A percentile compares a stretch with the other conserved stretches of the same genome.
phyloP scores from a whole-genome alignment of 108 stramenopile species.

The Nannochloropsis oceanica region DNA sequence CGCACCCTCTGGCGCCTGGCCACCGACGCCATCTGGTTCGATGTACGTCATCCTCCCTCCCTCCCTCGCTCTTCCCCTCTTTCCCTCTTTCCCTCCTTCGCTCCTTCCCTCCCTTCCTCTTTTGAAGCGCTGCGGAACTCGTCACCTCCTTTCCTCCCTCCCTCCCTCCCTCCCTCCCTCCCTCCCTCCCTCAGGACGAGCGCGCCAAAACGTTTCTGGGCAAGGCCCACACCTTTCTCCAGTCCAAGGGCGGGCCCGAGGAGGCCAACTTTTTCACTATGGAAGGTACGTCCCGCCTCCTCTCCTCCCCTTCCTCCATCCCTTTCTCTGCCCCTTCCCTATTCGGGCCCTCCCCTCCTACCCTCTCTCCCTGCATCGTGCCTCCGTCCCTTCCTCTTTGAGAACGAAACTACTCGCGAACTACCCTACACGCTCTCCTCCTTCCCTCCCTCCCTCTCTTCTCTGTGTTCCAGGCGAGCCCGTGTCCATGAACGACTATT shows the following conservation, averaged over 20 bases:
- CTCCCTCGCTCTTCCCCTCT: not conserved
- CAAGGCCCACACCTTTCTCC: not conserved
- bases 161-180: too few relatives aligned
- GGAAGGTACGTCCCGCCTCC: not conserved
- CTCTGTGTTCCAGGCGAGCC: not conserved
- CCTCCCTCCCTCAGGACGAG: not conserved
- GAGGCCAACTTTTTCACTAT: not conserved
- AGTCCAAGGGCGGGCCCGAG: not conserved
- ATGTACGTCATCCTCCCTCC: not conserved
- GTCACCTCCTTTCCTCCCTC: too few relatives aligned
- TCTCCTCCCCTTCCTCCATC: not conserved
- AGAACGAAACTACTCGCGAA: too few relatives aligned
- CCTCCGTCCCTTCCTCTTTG: too few relatives aligned
- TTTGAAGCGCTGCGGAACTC: too few relatives aligned
- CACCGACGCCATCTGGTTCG: not conserved
- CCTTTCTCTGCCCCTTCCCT: not conserved
- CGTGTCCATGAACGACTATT: not conserved
- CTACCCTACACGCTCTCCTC: too few relatives aligned
- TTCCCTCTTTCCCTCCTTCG: not conserved
- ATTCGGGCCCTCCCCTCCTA: too few relatives aligned
- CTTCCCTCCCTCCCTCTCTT: too few relatives aligned
- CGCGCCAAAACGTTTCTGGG: not conserved
- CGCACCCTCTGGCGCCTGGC: not conserved
- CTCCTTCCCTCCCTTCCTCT: not conserved
- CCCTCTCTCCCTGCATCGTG: too few relatives aligned